A percentile compares a stretch with the other conserved stretches of the same genome.
phyloP scores from a whole-genome alignment of 768 basidiomycete genomes.

The Kwoniella dejecticola region DNA sequence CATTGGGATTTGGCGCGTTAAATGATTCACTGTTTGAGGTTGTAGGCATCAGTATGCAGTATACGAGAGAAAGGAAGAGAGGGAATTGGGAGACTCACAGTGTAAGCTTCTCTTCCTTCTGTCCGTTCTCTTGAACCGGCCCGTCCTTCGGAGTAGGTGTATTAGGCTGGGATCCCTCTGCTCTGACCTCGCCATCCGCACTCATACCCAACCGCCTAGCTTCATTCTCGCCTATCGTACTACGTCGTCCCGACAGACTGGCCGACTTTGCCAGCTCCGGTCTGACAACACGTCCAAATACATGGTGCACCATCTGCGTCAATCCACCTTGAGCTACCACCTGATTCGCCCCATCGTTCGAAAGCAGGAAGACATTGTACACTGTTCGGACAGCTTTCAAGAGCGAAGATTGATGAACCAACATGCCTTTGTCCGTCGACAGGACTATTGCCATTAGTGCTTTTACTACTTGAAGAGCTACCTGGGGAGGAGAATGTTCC shows the following conservation, averaged over 20 bases:
- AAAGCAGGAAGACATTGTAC: conserved; percentile 95
- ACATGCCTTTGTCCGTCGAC: conserved; percentile 60
- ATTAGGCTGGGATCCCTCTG: conserved; percentile 16
- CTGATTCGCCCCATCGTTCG: conserved; percentile 86
- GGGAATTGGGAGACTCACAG: conserved; percentile 33
- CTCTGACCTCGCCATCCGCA: conserved; percentile 5
- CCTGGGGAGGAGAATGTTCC: conserved; percentile 82
- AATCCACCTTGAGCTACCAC: conserved; percentile 97
- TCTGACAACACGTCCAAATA: conserved; percentile 69
- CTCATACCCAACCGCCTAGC: conserved; percentile 28
- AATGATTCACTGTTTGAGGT: conserved; percentile 45
- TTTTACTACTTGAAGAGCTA: conserved; percentile 95
- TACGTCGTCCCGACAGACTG: conserved; percentile 17
- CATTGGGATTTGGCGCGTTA: conserved; percentile 53
- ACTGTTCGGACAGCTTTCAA: conserved; percentile 96
- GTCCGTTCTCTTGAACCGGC: background rate
- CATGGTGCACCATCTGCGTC: conserved; percentile 96
- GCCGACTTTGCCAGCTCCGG: conserved; percentile 28
- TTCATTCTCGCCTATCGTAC: conserved; percentile 42
- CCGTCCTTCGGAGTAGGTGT: conserved; percentile 23
- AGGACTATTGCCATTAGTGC: conserved; percentile 85
- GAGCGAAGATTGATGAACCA: conserved; percentile 93
- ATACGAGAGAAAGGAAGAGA: background rate
- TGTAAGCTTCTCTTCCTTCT: conserved; percentile 34
- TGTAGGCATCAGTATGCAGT: conserved; percentile 10